Evolutionary conservation across 257 asterid genomes (phyloP).

Genomic region (Ophiorrhiza pumila): DNA sequence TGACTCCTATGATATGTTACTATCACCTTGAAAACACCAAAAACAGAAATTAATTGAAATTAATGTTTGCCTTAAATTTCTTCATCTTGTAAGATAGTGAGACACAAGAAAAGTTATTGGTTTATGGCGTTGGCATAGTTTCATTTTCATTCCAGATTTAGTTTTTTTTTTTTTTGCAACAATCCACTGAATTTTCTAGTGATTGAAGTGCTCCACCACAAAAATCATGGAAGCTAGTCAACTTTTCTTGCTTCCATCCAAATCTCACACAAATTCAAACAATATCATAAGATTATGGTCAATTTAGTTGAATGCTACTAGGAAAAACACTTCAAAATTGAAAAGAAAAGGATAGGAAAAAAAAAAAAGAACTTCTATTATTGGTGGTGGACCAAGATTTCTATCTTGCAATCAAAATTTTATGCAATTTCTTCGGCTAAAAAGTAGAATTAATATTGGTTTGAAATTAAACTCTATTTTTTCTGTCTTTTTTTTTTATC

Average conservation of each 20-base stretch:
- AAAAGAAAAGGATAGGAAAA: background rate
- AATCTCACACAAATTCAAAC: background rate
- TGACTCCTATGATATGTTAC: background rate
- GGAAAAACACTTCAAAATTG: background rate
- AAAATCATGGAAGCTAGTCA: too few species aligned
- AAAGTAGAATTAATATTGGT: background rate
- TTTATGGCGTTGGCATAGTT: background rate
- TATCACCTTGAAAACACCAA: background rate
- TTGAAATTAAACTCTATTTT: background rate
- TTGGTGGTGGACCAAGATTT: slow-evolving; percentile 13
- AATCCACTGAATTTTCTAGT: too few species aligned
- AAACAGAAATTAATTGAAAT: background rate
- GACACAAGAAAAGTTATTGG: background rate
- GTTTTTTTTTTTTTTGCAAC: too few species aligned
- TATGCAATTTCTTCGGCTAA: slow-evolving; percentile 2
- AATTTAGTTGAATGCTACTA: background rate
- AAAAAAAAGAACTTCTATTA: too few species aligned
- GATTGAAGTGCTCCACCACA: too few species aligned
- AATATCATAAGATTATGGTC: slow-evolving; percentile 2
- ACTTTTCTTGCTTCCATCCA: background rate
- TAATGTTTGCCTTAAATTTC: too few species aligned
- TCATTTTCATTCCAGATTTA: background rate
- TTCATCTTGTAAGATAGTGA: background rate
- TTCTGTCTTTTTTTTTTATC: too few species aligned
- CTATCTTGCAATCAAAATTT: background rate